Evolutionary conservation across 768 basidiomycete species (phyloP).

Genomic region (Termitomyces sp.): DNA sequence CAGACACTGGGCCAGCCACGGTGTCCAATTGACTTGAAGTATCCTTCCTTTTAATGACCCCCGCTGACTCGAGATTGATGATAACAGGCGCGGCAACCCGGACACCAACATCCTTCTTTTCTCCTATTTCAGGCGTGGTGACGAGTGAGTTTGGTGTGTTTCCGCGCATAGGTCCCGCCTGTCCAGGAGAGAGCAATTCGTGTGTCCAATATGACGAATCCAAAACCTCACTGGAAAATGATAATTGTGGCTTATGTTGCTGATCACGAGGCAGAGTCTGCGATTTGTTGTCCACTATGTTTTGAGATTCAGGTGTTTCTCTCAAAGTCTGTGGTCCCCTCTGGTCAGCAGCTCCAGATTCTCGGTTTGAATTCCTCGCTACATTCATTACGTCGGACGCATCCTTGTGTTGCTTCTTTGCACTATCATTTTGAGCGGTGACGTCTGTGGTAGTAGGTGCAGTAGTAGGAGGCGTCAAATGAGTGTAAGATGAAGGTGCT

Average conservation of each 20-base stretch:
- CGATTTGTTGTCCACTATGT: conserved; percentile 20
- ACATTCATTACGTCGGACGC: conserved; percentile 40
- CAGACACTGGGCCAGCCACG: conserved; percentile 16
- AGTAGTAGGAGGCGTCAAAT: conserved; percentile 46
- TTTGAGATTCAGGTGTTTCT: conserved; percentile 15
- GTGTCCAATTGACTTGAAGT: conserved; percentile 17
- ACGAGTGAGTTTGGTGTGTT: conserved; percentile 23
- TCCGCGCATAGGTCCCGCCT: conserved; percentile 11
- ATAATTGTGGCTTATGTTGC: conserved; percentile 26
- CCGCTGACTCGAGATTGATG: conserved; percentile 34
- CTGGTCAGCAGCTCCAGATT: conserved; percentile 48
- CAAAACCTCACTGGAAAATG: conserved; percentile 15
- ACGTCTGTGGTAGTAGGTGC: conserved; percentile 32
- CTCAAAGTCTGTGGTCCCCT: conserved; percentile 3
- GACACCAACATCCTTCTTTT: conserved; percentile 50
- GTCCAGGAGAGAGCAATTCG: conserved; percentile 20
- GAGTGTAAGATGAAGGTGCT: conserved; percentile 44
- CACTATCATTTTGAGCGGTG: conserved; percentile 2
- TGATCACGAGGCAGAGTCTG: conserved; percentile 27
- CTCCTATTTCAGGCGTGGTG: conserved; percentile 57
- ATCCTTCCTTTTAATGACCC: conserved; percentile 7
- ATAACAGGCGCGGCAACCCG: conserved; percentile 63
- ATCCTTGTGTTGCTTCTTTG: conserved; percentile 35
- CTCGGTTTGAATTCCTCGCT: conserved; percentile 25
- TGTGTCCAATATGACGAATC: conserved; percentile 22